phyloP scores from a whole-genome alignment of 331 rosid species.

The Quercus phellos region DNA sequence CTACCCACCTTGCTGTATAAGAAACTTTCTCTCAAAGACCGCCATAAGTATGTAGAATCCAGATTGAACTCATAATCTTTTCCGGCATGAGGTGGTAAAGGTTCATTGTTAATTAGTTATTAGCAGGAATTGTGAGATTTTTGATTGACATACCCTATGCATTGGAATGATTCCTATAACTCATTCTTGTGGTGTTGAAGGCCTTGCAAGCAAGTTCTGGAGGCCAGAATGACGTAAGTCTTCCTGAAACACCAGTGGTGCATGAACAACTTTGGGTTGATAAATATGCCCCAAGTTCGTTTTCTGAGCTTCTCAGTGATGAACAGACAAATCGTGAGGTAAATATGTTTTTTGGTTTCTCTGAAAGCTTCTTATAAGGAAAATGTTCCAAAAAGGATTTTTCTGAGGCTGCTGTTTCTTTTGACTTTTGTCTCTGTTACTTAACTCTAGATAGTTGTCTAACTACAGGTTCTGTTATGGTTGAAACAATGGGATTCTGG shows the following conservation, averaged over 20 bases:
- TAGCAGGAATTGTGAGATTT: neutral
- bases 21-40: neutral
- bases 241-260: constrained; percentile 44
- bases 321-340: constrained; percentile 99
- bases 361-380: neutral
- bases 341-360: constrained; percentile 8
- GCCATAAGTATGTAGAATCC: neutral
- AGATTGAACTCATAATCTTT: neutral
- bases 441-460: constrained; percentile 17
- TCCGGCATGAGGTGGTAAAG: neutral
- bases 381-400: constrained; percentile 14
- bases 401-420: constrained; percentile 7
- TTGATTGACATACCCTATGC: neutral
- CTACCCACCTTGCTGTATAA: neutral
- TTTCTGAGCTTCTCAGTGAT: constrained; percentile 91
- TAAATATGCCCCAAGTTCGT: constrained; percentile 81
- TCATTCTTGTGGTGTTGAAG: constrained; percentile 38
- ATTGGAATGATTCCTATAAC: neutral
- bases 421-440: constrained; percentile 2
- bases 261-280: constrained; percentile 90
- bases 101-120: neutral
- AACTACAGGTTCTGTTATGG: constrained; percentile 81
- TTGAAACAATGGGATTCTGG: constrained; percentile 87
- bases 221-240: constrained; percentile 40
- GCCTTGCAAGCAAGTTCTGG: constrained; percentile 61